Percentiles rank a stretch among this genome's conserved stretches.
Conservation (phyloP, 148 eudicot genomes). For the Mesembryanthemum crystallinum region DNA sequence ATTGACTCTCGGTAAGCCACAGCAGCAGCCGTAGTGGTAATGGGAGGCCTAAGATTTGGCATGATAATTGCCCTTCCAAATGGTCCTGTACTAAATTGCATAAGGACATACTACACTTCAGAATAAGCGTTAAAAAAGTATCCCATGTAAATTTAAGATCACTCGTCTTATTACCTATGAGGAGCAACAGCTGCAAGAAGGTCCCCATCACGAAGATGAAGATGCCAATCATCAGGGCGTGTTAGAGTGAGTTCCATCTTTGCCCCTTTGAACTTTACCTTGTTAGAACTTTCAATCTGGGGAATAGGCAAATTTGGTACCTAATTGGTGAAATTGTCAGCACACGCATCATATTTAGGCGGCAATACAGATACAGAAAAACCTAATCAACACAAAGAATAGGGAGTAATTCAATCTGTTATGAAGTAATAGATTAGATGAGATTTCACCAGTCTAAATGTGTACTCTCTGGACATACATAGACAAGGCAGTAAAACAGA, state of each 20-base stretch:
- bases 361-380: not conserved
- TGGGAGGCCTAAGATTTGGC: slow-evolving; percentile 93
- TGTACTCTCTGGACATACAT: too few species aligned
- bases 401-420: not conserved
- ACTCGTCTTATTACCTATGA: slow-evolving; percentile 49
- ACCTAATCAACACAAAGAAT: not conserved
- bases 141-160: not conserved
- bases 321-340: slow-evolving; percentile 30
- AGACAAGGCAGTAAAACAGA: too few species aligned
- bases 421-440: too few species aligned
- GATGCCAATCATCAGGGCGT: slow-evolving; percentile 99
- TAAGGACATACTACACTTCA: slow-evolving; percentile 4
- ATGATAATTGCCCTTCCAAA: slow-evolving; percentile 90
- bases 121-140: slow-evolving; percentile 6
- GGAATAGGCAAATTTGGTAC: slow-evolving; percentile 32
- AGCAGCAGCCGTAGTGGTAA: slow-evolving; percentile 82
- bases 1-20: slow-evolving; percentile 71
- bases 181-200: slow-evolving; percentile 82
- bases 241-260: slow-evolving; percentile 79
- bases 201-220: slow-evolving; percentile 93
- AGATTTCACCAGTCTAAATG: too few species aligned
- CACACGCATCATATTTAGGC: not conserved
- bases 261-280: slow-evolving; percentile 31
- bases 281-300: slow-evolving; percentile 26
- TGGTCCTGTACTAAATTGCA: slow-evolving; percentile 55